A percentile compares a stretch with the other conserved stretches of the same genome.
phyloP scores from a whole-genome alignment of 2,329 filamentous ascomycete genomes.

The Ophiostoma perfectum region DNA sequence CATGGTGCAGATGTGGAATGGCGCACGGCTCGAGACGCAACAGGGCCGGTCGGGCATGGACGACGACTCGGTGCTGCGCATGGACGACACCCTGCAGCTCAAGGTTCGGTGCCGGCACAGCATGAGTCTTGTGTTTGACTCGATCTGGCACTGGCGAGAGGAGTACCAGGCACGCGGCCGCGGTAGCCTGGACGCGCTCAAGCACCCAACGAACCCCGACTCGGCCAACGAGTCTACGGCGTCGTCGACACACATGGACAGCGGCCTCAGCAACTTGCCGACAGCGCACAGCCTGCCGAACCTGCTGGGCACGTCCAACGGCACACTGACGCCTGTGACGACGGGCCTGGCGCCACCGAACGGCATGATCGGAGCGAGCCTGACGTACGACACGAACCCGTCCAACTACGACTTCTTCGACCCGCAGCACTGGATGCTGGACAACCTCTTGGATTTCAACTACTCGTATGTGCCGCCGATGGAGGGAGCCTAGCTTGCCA shows the following conservation, averaged over 20 bases:
- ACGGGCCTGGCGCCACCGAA: slow-evolving; percentile 42
- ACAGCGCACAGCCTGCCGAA: slow-evolving; percentile 41
- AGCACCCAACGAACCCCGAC: slow-evolving; percentile 81
- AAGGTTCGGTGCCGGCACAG: slow-evolving; percentile 80
- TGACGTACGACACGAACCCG: slow-evolving; percentile 54
- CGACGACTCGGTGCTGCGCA: slow-evolving; percentile 45
- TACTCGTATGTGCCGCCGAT: slow-evolving; percentile 53
- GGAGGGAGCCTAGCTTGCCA: slow-evolving; percentile 41
- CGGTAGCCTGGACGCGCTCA: slow-evolving; percentile 68
- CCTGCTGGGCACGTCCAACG: slow-evolving; percentile 45
- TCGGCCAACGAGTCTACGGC: slow-evolving; percentile 68
- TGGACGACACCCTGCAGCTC: slow-evolving; percentile 69
- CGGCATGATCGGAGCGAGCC: slow-evolving; percentile 42
- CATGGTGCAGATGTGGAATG: slow-evolving; percentile 85
- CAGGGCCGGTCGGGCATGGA: slow-evolving; percentile 42
- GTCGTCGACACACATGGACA: slow-evolving; percentile 60
- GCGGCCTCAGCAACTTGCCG: slow-evolving; percentile 45
- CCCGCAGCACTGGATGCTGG: slow-evolving; percentile 88
- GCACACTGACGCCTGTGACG: slow-evolving; percentile 48
- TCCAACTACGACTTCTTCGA: slow-evolving; percentile 77
- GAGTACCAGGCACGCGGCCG: slow-evolving; percentile 68
- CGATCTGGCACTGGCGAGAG: slow-evolving; percentile 79
- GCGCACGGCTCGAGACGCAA: slow-evolving; percentile 48
- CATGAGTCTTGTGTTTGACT: slow-evolving; percentile 80
- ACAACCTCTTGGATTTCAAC: slow-evolving; percentile 76